Conservation (phyloP, 2,329 filamentous ascomycete species). For the Aspergillus ruber region DNA sequence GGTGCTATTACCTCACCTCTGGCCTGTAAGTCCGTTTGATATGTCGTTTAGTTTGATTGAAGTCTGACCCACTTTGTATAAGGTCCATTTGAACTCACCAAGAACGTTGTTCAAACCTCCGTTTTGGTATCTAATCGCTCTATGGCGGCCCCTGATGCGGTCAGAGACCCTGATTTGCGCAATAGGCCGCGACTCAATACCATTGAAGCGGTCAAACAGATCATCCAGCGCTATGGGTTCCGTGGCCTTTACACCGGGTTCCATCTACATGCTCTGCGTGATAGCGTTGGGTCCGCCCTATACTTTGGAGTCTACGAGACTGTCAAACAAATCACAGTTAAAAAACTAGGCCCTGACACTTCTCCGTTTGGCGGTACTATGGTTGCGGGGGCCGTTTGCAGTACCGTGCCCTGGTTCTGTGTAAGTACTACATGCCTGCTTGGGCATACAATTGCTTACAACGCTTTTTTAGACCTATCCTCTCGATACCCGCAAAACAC, state of each 20-base stretch:
- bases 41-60: background rate
- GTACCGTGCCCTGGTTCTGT: constrained; percentile 43
- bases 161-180: constrained; percentile 28
- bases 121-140: constrained; percentile 40
- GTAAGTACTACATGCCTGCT: constrained; percentile 22
- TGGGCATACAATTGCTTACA: background rate
- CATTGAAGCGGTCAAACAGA: constrained; percentile 37
- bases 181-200: constrained; percentile 36
- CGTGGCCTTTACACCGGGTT: constrained; percentile 43
- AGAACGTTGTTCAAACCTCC: constrained; percentile 45
- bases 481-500: constrained; percentile 45
- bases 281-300: constrained; percentile 40
- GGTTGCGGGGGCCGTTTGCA: constrained; percentile 41
- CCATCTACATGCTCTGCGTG: constrained; percentile 38
- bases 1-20: constrained; percentile 37
- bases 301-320: constrained; percentile 45
- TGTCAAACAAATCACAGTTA: constrained; percentile 41
- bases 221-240: constrained; percentile 38
- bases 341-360: constrained; percentile 37
- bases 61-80: background rate
- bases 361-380: constrained; percentile 39
- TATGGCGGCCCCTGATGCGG: constrained; percentile 30
- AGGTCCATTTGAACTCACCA: constrained; percentile 44
- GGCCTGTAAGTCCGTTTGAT: constrained; percentile 31
- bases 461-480: constrained; percentile 37